These are phyloP conservation scores for Tilletia indica DNA, from an alignment of 1,284 basidiomycete species.

Conservation along the genomic window DNA sequence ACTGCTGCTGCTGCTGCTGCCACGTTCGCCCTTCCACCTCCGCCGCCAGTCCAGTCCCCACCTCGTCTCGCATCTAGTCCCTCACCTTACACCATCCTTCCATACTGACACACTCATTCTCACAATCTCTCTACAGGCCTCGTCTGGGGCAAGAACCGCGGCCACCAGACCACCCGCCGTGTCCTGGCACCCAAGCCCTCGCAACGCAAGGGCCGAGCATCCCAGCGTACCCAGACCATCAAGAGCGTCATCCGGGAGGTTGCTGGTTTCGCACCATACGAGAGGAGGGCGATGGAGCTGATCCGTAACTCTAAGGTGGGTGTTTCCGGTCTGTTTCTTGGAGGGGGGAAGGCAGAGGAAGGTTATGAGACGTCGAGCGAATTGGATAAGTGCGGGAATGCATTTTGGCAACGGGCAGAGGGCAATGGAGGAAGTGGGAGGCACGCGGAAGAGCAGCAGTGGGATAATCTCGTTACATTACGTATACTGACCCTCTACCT, in stretches of 20 bases:
- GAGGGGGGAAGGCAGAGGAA: neutral
- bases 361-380: neutral
- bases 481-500: neutral
- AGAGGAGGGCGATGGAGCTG: slow-evolving; percentile 97
- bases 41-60: neutral
- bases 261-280: slow-evolving; percentile 96
- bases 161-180: slow-evolving; percentile 86
- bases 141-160: slow-evolving; percentile 85
- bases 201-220: slow-evolving; percentile 83
- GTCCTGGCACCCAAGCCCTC: slow-evolving; percentile 76
- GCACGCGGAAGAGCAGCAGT: too few species aligned
- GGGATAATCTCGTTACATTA: too few species aligned
- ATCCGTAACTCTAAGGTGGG: slow-evolving; percentile 95
- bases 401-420: too few species aligned
- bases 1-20: neutral
- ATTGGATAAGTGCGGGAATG: neutral
- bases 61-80: too few species aligned
- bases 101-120: neutral
- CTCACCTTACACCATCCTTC: too few species aligned
- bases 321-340: slow-evolving; percentile 23
- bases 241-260: slow-evolving; percentile 54
- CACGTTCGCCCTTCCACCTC: neutral
- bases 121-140: slow-evolving; percentile 65
- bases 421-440: too few species aligned
- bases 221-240: slow-evolving; percentile 61